Percentiles rank a stretch among this genome's conserved stretches.
These are phyloP conservation scores for Myriangium duriaei DNA, from an alignment of 2,329 filamentous ascomycete genomes.

Conservation along the genomic window DNA sequence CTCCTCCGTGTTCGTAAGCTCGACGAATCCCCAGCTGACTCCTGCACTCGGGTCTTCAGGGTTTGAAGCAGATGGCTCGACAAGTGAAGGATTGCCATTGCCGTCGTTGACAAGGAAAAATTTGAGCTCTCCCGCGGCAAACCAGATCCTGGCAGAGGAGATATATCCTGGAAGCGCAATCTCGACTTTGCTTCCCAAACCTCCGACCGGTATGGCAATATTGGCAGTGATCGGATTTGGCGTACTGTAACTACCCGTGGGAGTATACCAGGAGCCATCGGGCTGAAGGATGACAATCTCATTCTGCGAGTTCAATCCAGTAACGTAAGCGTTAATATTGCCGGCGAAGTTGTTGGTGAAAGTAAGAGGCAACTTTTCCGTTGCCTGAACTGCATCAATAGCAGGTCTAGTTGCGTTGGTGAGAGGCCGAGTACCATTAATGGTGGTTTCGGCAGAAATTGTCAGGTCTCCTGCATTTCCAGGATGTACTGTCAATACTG, in stretches of 20 bases:
- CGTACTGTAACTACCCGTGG: conserved; percentile 22
- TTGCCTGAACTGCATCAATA: background rate
- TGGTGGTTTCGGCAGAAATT: background rate
- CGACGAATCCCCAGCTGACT: conserved; percentile 29
- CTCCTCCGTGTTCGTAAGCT: conserved; percentile 30
- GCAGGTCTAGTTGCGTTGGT: background rate
- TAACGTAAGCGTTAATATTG: conserved; percentile 34
- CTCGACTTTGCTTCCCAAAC: conserved; percentile 25
- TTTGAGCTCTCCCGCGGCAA: conserved; percentile 30
- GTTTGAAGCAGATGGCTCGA: conserved; percentile 36
- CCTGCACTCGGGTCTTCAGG: conserved; percentile 29
- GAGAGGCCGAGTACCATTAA: background rate
- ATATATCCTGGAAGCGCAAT: conserved; percentile 32
- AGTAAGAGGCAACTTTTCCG: conserved; percentile 11
- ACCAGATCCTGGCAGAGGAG: conserved; percentile 33
- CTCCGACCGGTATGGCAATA: conserved; percentile 33
- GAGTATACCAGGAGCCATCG: conserved; percentile 32
- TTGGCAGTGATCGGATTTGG: conserved; percentile 28
- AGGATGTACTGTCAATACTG: background rate
- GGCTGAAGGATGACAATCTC: conserved; percentile 33
- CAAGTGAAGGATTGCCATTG: conserved; percentile 25
- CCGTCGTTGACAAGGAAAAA: conserved; percentile 30
- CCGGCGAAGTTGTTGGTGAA: conserved; percentile 35
- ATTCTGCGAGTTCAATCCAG: conserved; percentile 30
- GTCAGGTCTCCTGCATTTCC: background rate